Percentiles rank a stretch among this genome's conserved stretches.
These are phyloP conservation scores for Alternaria solani DNA, from an alignment of 2,329 filamentous ascomycete genomes.

Conservation along the genomic window DNA sequence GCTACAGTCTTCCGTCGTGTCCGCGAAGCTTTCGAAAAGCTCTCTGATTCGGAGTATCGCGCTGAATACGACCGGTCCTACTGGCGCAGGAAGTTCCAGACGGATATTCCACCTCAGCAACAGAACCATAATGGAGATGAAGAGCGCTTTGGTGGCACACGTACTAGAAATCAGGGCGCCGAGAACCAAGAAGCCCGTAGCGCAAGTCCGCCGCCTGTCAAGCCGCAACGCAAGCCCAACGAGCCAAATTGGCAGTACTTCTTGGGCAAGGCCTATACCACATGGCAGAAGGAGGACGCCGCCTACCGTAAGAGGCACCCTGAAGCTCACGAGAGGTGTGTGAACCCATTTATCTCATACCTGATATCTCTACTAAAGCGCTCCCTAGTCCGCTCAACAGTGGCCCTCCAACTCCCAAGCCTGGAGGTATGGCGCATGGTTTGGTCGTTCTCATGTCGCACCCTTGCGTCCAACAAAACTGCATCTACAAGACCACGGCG, in stretches of 20 bases:
- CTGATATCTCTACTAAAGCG: background rate
- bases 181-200: background rate
- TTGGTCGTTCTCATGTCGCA: slow-evolving; percentile 21
- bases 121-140: background rate
- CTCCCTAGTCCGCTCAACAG: background rate
- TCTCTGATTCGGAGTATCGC: slow-evolving; percentile 13
- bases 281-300: slow-evolving; percentile 7
- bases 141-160: background rate
- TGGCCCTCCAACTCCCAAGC: background rate
- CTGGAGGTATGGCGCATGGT: slow-evolving; percentile 11
- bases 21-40: slow-evolving; percentile 26
- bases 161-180: slow-evolving; percentile 1
- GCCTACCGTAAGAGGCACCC: slow-evolving; percentile 13
- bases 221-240: slow-evolving; percentile 8
- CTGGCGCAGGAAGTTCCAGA: background rate
- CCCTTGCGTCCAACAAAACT: slow-evolving; percentile 9
- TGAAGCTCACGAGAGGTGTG: slow-evolving; percentile 9
- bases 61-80: slow-evolving; percentile 19
- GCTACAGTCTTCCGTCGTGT: slow-evolving; percentile 16
- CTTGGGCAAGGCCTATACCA: slow-evolving; percentile 6
- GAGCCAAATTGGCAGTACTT: slow-evolving; percentile 12
- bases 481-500: background rate
- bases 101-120: background rate
- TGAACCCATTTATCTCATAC: background rate
- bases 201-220: slow-evolving; percentile 13